Base-by-base conservation (phyloP, 768 basidiomycete genomes). In the Tulasnella sp. region DNA sequence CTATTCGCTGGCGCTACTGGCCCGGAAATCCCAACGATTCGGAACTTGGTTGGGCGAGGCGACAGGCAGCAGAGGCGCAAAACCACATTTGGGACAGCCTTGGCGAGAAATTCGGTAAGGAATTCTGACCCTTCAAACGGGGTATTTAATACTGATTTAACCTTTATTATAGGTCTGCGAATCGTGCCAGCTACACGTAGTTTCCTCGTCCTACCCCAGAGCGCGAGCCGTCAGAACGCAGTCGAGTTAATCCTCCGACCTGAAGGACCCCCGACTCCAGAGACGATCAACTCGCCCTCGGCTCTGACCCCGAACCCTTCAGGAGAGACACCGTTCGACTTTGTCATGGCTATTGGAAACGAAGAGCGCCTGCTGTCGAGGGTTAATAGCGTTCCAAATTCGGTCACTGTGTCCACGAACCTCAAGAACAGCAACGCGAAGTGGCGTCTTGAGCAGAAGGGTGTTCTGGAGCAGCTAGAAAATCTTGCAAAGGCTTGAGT, bases 1-100 rank as follows among this genome's bases (percentile, higher is more conserved):
- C 92, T 13, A 85, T 95, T 79, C 89, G 94, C 4, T 96, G 94
- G 93, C 88, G 93, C 0, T 96, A 91, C 87, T 94, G 92, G 91
- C 91, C 90, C 0, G 91, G 79, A 5, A 77, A 79, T 67, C 74
- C 74, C 37, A 74, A 81, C 15, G 79, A 89, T 55, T 83, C 89
- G 0, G 92, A 93, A 81, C 87, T 91, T 15, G 89, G 89, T 77
- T 96, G 94, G 94, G 94, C 93, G 0, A 88, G 91, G 42, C 86
- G 94, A 29, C 94, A 95, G 82, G 94, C 94, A 1, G 93, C 93
- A 0, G 94, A 95, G 83, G 94, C 94, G 29, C 94, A 95, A 84
- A 96, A 96, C 84, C 94, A 95, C 81, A 93, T 95, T 80, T 95
- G 93, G 82, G 94, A 94, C 83, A 89, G 89, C 89, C 89, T 77